Percentiles rank a stretch among this genome's conserved stretches.
Evolutionary conservation across 2,329 filamentous ascomycete species (phyloP).

Genomic region (Xylariaceae sp.): DNA sequence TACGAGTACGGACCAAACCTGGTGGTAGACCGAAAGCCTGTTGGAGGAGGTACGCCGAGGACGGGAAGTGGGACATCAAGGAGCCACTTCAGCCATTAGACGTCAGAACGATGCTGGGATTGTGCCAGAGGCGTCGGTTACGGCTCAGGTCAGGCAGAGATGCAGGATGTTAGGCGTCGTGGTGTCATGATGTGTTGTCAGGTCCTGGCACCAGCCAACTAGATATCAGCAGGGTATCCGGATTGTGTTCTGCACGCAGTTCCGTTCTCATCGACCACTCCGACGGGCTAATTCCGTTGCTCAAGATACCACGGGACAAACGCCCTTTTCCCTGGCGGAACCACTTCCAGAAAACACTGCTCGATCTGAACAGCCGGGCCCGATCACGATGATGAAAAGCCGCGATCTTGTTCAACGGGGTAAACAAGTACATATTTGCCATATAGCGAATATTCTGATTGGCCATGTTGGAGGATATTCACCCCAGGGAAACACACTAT

Average conservation of each 20-base stretch:
- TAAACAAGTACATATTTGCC: conserved; percentile 20
- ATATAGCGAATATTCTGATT: conserved; percentile 31
- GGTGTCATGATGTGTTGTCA: conserved; percentile 50
- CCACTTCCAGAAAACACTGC: background rate
- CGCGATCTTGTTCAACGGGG: conserved; percentile 1
- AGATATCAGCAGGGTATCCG: conserved; percentile 11
- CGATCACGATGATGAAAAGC: background rate
- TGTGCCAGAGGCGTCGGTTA: conserved; percentile 25
- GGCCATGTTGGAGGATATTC: conserved; percentile 30
- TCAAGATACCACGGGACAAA: conserved; percentile 7
- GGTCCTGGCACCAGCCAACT: conserved; percentile 28
- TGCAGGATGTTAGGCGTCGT: conserved; percentile 42
- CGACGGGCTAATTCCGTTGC: background rate
- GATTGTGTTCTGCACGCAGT: conserved; percentile 12
- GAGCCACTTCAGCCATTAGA: conserved; percentile 21
- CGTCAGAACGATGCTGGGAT: conserved; percentile 27
- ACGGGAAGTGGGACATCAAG: conserved; percentile 14
- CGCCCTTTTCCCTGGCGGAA: conserved; percentile 6
- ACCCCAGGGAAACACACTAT: background rate
- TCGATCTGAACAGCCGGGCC: background rate
- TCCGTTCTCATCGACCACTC: conserved; percentile 8
- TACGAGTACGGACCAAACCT: conserved; percentile 7
- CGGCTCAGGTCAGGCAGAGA: conserved; percentile 42
- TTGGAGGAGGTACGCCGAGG: conserved; percentile 21
- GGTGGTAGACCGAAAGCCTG: conserved; percentile 21